A percentile compares a stretch with the other conserved stretches of the same genome.
Evolutionary conservation across 2,329 filamentous ascomycete genomes (phyloP).

Genomic region (Leptosphaerulina australis): DNA sequence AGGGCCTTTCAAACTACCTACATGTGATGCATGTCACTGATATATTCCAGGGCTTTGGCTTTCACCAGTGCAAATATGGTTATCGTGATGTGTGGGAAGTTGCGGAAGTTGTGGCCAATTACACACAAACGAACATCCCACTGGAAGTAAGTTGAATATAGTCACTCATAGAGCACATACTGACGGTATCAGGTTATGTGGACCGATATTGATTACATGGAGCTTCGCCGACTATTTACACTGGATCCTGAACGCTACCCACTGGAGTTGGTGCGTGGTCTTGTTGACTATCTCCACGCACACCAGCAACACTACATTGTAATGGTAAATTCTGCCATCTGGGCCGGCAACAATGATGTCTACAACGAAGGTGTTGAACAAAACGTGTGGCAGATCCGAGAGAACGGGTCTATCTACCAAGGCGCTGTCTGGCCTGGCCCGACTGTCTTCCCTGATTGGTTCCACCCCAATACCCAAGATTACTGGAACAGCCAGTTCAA

Average conservation of each 20-base stretch:
- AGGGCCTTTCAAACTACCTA: too few species aligned
- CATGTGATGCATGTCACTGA: too few species aligned
- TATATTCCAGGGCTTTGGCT: slow-evolving; percentile 57
- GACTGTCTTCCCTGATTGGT: slow-evolving; percentile 78
- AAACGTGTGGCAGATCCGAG: slow-evolving; percentile 58
- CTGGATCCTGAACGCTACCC: slow-evolving; percentile 70
- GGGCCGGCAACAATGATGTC: slow-evolving; percentile 53
- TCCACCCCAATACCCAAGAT: slow-evolving; percentile 64
- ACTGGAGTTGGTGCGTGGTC: slow-evolving; percentile 63
- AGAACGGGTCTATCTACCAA: slow-evolving; percentile 62
- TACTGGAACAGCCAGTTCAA: slow-evolving; percentile 75
- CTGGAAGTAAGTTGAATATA: too few species aligned
- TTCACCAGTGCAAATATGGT: slow-evolving; percentile 58
- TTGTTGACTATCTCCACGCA: slow-evolving; percentile 69
- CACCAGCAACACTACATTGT: slow-evolving; percentile 73
- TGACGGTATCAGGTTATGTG: too few species aligned
- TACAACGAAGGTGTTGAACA: slow-evolving; percentile 67
- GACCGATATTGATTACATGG: slow-evolving; percentile 77
- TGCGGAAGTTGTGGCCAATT: slow-evolving; percentile 70
- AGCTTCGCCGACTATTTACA: slow-evolving; percentile 64
- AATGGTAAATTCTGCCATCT: slow-evolving; percentile 77
- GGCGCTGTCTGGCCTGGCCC: slow-evolving; percentile 80
- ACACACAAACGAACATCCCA: slow-evolving; percentile 67
- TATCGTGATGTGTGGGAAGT: slow-evolving; percentile 65
- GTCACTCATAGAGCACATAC: too few species aligned